phyloP scores from a whole-genome alignment of 192 early-diverging fungal species.

The Mortierella alpina region DNA sequence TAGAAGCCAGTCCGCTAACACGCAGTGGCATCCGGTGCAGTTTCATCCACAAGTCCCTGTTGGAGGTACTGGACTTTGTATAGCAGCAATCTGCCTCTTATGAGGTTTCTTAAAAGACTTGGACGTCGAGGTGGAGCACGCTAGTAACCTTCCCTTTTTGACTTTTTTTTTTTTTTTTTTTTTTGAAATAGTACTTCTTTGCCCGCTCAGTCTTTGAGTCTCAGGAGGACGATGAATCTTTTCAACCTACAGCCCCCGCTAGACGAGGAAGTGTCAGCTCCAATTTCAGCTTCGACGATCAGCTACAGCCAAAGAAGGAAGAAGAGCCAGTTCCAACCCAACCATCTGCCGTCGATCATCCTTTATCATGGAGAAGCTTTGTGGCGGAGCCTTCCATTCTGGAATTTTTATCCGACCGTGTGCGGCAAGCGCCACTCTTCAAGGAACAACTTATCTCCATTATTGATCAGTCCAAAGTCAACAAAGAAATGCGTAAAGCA shows the following conservation, averaged over 20 bases:
- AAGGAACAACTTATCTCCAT: constrained; percentile 3
- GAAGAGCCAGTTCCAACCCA: neutral
- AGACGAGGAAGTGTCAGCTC: constrained; percentile 18
- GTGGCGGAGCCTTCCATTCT: constrained; percentile 1
- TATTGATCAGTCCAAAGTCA: constrained; percentile 8
- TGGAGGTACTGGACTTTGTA: too few species aligned
- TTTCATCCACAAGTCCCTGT: constrained; percentile 8
- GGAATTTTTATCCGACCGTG: constrained; percentile 4
- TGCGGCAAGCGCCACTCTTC: constrained; percentile 6
- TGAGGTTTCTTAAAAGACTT: too few species aligned
- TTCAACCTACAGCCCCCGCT: neutral
- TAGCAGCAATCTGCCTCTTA: too few species aligned
- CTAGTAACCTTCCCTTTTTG: too few species aligned
- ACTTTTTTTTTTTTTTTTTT: too few species aligned
- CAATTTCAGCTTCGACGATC: constrained; percentile 16
- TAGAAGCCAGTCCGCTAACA: constrained; percentile 6
- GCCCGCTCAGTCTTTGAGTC: constrained; percentile 8
- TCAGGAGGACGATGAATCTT: neutral
- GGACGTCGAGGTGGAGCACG: too few species aligned
- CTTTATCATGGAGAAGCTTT: constrained; percentile 8
- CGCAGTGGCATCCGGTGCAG: constrained; percentile 2
- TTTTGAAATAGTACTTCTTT: too few species aligned
- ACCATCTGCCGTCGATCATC: neutral
- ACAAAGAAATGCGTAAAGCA: neutral
- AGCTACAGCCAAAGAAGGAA: neutral